A percentile compares a stretch with the other conserved stretches of the same genome.
Evolutionary conservation across 257 asterid species (phyloP).

Genomic region (Lavandula angustifolia): DNA sequence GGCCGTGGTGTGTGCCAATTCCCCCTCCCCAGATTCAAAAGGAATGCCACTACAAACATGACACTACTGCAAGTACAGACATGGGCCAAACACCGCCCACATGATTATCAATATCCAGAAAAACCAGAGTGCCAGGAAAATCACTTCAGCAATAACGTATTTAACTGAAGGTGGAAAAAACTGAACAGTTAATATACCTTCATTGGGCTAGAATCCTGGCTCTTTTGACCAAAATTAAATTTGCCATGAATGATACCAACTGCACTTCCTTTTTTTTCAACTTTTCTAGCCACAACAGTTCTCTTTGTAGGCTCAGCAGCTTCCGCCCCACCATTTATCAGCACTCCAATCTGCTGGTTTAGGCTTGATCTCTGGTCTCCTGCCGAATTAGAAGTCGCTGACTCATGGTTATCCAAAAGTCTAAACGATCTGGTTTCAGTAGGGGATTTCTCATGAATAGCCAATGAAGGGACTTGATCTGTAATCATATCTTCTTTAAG

Average conservation of each 20-base stretch:
- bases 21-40: no score
- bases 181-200: conserved; percentile 56
- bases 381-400: conserved; percentile 35
- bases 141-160: neutral
- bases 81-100: neutral
- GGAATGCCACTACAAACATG: conserved; percentile 7
- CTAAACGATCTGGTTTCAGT: conserved; percentile 36
- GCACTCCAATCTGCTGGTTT: conserved; percentile 51
- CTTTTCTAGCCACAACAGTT: conserved; percentile 41
- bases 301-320: conserved; percentile 48
- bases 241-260: conserved; percentile 51
- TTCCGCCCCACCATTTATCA: conserved; percentile 53
- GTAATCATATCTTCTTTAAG: conserved; percentile 51
- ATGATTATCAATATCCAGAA: neutral
- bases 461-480: conserved; percentile 76
- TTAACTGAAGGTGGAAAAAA: neutral
- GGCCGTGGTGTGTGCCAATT: no score
- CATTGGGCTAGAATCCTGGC: conserved; percentile 48
- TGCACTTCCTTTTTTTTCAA: conserved; percentile 55
- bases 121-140: neutral
- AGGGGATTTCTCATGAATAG: conserved; percentile 61
- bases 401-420: conserved; percentile 47
- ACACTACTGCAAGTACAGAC: neutral
- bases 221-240: conserved; percentile 54
- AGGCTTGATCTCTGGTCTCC: conserved; percentile 38